Base-by-base conservation (phyloP, 139 green algal genomes). In the Chlorella sp. region DNA sequence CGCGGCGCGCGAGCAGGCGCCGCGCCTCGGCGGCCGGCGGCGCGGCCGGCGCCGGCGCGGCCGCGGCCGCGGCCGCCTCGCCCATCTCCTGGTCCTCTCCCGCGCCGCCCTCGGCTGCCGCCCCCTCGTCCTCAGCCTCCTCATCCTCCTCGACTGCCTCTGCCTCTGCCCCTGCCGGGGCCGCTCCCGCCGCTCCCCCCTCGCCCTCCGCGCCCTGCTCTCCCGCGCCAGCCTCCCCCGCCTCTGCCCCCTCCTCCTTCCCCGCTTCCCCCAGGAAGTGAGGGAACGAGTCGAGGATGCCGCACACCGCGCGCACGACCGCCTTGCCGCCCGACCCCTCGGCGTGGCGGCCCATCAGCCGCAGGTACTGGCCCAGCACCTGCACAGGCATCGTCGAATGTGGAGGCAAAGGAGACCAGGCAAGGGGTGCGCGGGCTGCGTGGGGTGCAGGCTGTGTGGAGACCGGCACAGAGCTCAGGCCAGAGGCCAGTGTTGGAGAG, bases 281-380 rank as follows among this genome's bases (percentile, higher is more conserved):
- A n/a, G n/a, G n/a, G 83, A 96, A 96, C 8, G 83, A 80, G 60
- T 96, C 93, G 9, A 96, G 76, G 33, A 97, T 84, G 19, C 82
- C 71, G 67, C 91, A 97, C 35, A 92, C 87, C 6, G 87, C 83
- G 0, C 93, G 80, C 25, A 94, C 74, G 51, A 87, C 50, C 4
- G 84, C 77, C 77, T 92, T 81, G 40, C 23, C 38, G 36, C 21
- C 50, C 64, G 65, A 51, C 12, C 64, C 59, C n/a, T 80, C 55
- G 31, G 68, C 76, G 41, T 82, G 71, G 7, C 42, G 60, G 38
- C 65, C 63, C 86, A 96, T 89, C 15, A 87, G 43, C n/a, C 80
- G 79, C 62, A 93, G 72, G 46, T 82, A 81, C 42, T 77, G 74
- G 45, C 59, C 74, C 29, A 97, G 85, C 67, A 97, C 81, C n/a